Base-by-base conservation (phyloP, 1,284 basidiomycete species). In the Kwoniella shivajii region DNA sequence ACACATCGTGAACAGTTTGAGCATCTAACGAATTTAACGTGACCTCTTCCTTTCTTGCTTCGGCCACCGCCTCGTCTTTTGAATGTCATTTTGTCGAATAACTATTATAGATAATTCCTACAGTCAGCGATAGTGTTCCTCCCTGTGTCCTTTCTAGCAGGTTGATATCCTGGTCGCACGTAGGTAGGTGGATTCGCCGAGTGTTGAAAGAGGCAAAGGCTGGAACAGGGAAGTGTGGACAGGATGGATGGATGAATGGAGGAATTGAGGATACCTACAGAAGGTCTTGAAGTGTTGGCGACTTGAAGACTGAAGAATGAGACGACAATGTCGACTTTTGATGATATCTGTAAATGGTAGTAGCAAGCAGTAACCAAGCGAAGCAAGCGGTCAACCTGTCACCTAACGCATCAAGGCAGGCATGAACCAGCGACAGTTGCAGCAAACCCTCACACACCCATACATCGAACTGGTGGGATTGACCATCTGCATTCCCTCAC, bases 41-140 rank as follows among this genome's bases (percentile, higher is more conserved):
- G 92, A 80, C 96, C 95, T 78, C 96, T 92, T 76, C 95, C 93
- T 81, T 95, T 91, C 85, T 94, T 94, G 91, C 95, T 95, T 75
- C 92, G 90, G 73, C 92, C 95, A 79, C 87, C 88, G 85, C 91
- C 92, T 89, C 95, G 90, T 89, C 95, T 89, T 85, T 98, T 98
- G 85, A 95, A 97, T 73, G 94, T 98, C 95, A 77, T 77, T 55
- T 76, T 53, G 70, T 48, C 46, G 53, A 30, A 38, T 49, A 24
- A 49, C 47, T 49, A 38, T 11, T 37, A 14, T 44, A 34, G 2
- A 41, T 26, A 38, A 36, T 20, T 24, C 10, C 22, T 20, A 20
- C 5, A 18, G 34, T n/a, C 13, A 39, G 22, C 13, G 6, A 36
- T 29, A 20, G 34, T 50, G 43, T 14, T 9, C n/a, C 37, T 38